Conservation (phyloP, 371 early-diverging fungal genomes). For the Smittium culicis region DNA sequence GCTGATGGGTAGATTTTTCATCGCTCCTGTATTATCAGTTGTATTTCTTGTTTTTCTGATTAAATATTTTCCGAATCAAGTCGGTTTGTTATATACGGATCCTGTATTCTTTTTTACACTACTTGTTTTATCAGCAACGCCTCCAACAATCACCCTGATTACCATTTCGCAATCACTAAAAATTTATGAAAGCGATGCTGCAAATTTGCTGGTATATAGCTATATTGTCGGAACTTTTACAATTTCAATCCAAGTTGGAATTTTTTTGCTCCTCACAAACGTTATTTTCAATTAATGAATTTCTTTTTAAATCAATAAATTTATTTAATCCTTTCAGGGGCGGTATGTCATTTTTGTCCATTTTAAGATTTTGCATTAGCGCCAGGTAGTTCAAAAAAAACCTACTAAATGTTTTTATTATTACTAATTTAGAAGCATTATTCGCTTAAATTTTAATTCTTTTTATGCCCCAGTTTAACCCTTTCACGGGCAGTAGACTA, state of each 20-base stretch:
- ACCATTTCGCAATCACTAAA: conserved; percentile 26
- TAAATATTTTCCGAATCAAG: conserved; percentile 16
- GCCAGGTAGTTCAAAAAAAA: no score
- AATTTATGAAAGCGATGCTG: conserved; percentile 24
- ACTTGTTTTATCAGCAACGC: conserved; percentile 29
- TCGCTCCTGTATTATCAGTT: conserved; percentile 19
- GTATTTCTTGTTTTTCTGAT: conserved; percentile 17
- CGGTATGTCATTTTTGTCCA: no score
- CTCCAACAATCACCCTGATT: conserved; percentile 30
- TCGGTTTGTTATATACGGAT: conserved; percentile 21
- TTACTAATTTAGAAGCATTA: no score
- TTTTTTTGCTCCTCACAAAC: conserved; percentile 22
- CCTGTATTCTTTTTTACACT: conserved; percentile 29
- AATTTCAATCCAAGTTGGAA: conserved; percentile 19
- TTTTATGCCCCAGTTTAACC: no score
- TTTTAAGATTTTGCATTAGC: no score
- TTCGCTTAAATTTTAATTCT: no score
- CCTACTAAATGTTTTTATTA: no score
- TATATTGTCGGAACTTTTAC: conserved; percentile 20
- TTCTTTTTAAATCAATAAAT: no score
- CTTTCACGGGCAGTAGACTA: no score
- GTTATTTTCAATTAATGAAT: neutral
- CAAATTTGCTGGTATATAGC: conserved; percentile 17
- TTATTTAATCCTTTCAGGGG: no score
- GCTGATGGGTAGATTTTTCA: conserved; percentile 22